Evolutionary conservation across 1,284 basidiomycete genomes (phyloP), one percentile per base, ranked within the genome.

Genomic region (Singerocomus inundabilis): DNA sequence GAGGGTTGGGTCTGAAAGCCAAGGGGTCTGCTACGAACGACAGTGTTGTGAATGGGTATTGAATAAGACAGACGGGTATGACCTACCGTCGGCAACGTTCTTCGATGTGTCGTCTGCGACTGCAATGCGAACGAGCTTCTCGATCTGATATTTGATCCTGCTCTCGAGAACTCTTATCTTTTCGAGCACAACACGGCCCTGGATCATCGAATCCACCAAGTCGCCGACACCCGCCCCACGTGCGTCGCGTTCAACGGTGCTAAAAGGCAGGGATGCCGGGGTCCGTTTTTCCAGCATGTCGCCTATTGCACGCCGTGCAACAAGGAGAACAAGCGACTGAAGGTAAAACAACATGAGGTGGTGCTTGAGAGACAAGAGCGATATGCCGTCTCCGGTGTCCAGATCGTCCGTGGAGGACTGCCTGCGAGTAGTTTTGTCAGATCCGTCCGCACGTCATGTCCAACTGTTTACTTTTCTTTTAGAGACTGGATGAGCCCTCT

Each of bases 101-200:
- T 77, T 73, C 10, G 79, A 73, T 2, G 78, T 70, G 30, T 81
- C 78, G 47, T 85, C 82, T 28, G 91, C 78, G 47, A 85, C 82
- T 30, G 91, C 88, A 5, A 90, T 71, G 49, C 83, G 79, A 29
- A 94, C 80, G 18, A 97, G 81, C 68, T 98, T 98, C 62, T 98
- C 94, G 62, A 98, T 91, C 69, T 98, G 95, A 68, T 98, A 97
- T 53, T 83, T 85, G 78, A 98, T 87, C 62, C 91, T 85, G 48
- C 77, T 79, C 70, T 99, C 95, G 33, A 99, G 74, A 2, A 80
- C 74, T 55, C 84, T 85, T 44, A 85, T 75, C 69, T 91, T 92
- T 65, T 93, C 91, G n/a, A 93, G 73, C 6, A 87, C 79, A 24
- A 90, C 66, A 12, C 88, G 79, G 16, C 79, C 80, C 59, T 91